These are phyloP conservation scores for Ophiocordyceps camponoti-floridani DNA, from an alignment of 2,329 filamentous ascomycete genomes.

Conservation along the genomic window DNA sequence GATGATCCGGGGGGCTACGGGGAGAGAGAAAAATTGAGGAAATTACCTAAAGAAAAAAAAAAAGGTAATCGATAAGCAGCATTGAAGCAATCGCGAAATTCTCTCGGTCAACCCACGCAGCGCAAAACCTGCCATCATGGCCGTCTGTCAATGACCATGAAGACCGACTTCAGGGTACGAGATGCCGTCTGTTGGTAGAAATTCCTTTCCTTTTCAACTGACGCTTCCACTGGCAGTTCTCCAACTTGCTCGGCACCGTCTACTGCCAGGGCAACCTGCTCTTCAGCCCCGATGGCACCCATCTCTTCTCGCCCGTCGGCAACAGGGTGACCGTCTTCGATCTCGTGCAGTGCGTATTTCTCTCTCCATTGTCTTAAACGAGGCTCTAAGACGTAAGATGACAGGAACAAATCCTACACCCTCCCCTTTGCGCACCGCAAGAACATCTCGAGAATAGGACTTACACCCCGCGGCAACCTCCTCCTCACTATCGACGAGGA, in stretches of 20 bases:
- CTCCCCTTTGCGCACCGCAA: conserved; percentile 83
- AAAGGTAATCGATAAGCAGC: conserved; percentile 7
- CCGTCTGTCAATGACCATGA: conserved; percentile 49
- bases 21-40: background rate
- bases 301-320: conserved; percentile 87
- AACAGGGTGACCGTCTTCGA: conserved; percentile 95
- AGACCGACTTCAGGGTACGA: conserved; percentile 92
- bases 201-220: background rate
- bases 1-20: background rate
- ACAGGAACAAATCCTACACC: conserved; percentile 71
- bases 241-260: conserved; percentile 93
- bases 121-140: conserved; percentile 6
- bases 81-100: conserved; percentile 9
- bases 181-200: background rate
- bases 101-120: conserved; percentile 5
- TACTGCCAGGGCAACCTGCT: conserved; percentile 96
- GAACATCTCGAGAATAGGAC: conserved; percentile 75
- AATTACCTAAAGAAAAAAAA: background rate
- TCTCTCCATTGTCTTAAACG: no score
- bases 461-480: conserved; percentile 81
- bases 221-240: conserved; percentile 47
- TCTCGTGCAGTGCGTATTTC: conserved; percentile 48
- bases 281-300: conserved; percentile 91
- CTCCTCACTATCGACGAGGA: conserved; percentile 88
- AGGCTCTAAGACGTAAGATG: no score